phyloP scores from a whole-genome alignment of 2,329 filamentous ascomycete species.

The Xylariaceae sp. region DNA sequence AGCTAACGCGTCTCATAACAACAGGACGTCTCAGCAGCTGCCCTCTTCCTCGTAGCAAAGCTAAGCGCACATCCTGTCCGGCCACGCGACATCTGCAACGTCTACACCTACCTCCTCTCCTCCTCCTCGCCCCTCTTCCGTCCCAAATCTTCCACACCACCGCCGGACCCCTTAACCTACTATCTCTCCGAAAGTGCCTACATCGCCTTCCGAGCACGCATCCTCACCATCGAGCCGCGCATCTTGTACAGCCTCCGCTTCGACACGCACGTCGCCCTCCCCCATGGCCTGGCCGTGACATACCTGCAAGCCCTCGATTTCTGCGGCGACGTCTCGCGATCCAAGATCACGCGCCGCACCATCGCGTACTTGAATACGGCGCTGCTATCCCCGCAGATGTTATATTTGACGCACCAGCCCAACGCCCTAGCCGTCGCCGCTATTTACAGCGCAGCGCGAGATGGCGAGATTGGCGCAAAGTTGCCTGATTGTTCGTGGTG shows the following conservation, averaged over 20 bases:
- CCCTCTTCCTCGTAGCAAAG: constrained; percentile 77
- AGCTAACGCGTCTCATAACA: constrained; percentile 2
- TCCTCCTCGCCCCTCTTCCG: constrained; percentile 50
- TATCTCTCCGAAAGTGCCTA: constrained; percentile 72
- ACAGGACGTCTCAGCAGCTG: constrained; percentile 75
- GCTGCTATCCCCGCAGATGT: constrained; percentile 77
- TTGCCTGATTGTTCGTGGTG: constrained; percentile 87
- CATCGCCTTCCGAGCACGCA: constrained; percentile 53
- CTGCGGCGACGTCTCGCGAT: constrained; percentile 35
- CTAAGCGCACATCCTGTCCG: constrained; percentile 71
- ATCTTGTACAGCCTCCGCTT: constrained; percentile 75
- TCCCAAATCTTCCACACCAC: constrained; percentile 32
- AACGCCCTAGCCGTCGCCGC: constrained; percentile 78
- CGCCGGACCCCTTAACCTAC: constrained; percentile 40
- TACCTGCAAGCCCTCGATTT: constrained; percentile 88
- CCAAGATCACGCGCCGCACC: constrained; percentile 57
- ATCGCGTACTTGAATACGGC: constrained; percentile 81
- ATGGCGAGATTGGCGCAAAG: constrained; percentile 57
- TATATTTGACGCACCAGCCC: constrained; percentile 91
- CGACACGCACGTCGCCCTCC: constrained; percentile 77
- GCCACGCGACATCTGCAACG: constrained; percentile 74
- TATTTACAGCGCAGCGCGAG: constrained; percentile 81
- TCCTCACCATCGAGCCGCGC: constrained; percentile 71
- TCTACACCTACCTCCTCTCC: constrained; percentile 76
- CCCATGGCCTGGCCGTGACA: constrained; percentile 80